These are phyloP conservation scores for Plasmodium relictum DNA, from an alignment of 169 alveolate genomes.

Conservation along the genomic window DNA sequence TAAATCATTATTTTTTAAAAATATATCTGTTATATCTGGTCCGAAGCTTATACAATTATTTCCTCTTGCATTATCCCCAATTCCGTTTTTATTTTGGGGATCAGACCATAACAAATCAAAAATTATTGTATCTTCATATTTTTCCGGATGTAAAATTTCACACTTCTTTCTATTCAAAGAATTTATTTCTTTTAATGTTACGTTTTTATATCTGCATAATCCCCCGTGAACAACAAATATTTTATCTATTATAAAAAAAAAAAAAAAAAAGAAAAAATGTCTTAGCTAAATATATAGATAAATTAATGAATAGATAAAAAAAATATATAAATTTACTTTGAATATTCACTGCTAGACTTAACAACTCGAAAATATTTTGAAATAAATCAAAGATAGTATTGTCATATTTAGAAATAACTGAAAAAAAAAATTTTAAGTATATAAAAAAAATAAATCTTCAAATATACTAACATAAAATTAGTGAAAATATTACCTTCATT, in stretches of 20 bases:
- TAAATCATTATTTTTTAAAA: constrained; percentile 89
- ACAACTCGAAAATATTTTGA: constrained; percentile 89
- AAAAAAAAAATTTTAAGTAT: not conserved
- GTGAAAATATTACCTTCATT: constrained; percentile 81
- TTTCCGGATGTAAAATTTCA: constrained; percentile 90
- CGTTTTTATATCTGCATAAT: constrained; percentile 89
- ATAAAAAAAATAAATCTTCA: not conserved
- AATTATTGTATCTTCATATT: constrained; percentile 90
- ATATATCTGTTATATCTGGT: constrained; percentile 92
- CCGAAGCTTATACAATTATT: constrained; percentile 93
- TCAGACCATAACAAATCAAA: constrained; percentile 95
- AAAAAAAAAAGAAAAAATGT: constrained; percentile 9
- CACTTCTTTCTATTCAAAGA: constrained; percentile 89
- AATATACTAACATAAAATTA: not conserved
- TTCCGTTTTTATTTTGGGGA: constrained; percentile 90
- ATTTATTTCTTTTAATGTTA: constrained; percentile 88
- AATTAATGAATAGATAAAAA: too few species aligned
- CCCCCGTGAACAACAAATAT: constrained; percentile 93
- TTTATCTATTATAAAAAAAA: constrained; percentile 15
- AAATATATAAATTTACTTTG: constrained; percentile 82
- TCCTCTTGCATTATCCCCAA: constrained; percentile 90
- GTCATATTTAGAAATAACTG: constrained; percentile 87
- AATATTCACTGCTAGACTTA: constrained; percentile 89
- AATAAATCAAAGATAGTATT: constrained; percentile 90
- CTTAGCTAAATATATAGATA: not conserved